A percentile compares a stretch with the other conserved stretches of the same genome.
phyloP scores from a whole-genome alignment of 2,329 filamentous ascomycete species.

The Fusarium xylarioides region DNA sequence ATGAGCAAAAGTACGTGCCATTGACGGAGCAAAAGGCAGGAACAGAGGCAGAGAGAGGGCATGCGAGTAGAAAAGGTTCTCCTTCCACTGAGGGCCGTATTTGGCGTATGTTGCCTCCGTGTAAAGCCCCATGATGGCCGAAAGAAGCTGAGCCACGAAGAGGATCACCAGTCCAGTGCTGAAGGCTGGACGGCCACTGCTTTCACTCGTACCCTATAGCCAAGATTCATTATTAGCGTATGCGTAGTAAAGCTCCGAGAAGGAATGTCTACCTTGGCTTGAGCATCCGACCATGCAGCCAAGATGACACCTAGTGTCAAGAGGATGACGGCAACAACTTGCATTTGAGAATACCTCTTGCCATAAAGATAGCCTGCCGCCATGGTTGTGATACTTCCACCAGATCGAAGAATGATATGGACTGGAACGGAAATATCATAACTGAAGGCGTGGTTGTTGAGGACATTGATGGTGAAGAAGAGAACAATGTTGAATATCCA shows the following conservation, averaged over 20 bases:
- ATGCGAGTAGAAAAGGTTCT: conserved; percentile 95
- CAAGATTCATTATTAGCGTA: not conserved
- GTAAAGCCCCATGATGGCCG: conserved; percentile 94
- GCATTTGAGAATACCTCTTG: conserved; percentile 82
- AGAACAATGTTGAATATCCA: conserved; percentile 90
- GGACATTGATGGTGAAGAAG: conserved; percentile 91
- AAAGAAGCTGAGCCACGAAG: conserved; percentile 87
- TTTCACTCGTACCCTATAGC: conserved; percentile 29
- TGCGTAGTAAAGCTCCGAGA: not conserved
- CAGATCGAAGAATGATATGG: conserved; percentile 95
- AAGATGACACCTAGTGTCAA: conserved; percentile 87
- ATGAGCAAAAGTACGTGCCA: conserved; percentile 70
- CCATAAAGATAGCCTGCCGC: conserved; percentile 86
- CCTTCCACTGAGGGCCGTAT: conserved; percentile 91
- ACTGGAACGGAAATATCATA: conserved; percentile 97
- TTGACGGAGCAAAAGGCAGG: conserved; percentile 72
- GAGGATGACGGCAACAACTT: conserved; percentile 82
- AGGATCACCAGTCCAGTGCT: conserved; percentile 80
- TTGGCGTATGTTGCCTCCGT: conserved; percentile 88
- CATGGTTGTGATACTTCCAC: conserved; percentile 96
- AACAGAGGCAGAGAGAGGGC: conserved; percentile 80
- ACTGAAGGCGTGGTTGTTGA: conserved; percentile 98
- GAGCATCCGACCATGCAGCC: conserved; percentile 89
- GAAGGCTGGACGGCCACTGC: conserved; percentile 44
- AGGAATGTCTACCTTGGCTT: conserved; percentile 73